Percentiles rank a stretch among this genome's conserved stretches.
Conservation (phyloP, 768 basidiomycete genomes). For the Astraeus odoratus region DNA sequence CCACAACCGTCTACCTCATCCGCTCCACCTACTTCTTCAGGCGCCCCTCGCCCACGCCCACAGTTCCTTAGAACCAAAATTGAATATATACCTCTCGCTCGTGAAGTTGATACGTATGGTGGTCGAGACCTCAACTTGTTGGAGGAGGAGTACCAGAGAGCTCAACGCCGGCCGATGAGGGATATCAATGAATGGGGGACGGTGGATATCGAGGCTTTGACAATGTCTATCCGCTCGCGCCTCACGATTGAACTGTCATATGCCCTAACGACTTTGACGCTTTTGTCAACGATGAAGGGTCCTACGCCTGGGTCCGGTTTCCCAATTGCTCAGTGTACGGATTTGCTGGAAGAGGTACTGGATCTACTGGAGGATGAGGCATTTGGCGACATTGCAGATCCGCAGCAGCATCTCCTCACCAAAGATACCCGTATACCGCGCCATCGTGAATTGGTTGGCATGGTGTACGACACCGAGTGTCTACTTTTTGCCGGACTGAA, state of each 20-base stretch:
- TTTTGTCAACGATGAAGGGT: constrained; percentile 74
- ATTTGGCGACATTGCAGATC: constrained; percentile 45
- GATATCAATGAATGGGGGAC: constrained; percentile 82
- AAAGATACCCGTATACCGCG: constrained; percentile 43
- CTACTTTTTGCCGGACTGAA: constrained; percentile 55
- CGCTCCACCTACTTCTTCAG: constrained; percentile 24
- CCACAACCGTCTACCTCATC: constrained; percentile 16
- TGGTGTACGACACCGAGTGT: constrained; percentile 50
- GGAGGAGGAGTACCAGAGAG: constrained; percentile 50
- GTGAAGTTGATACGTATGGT: constrained; percentile 69
- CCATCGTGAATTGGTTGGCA: constrained; percentile 55
- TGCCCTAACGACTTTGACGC: constrained; percentile 77
- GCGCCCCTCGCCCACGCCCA: constrained; percentile 33
- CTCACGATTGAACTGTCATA: constrained; percentile 82
- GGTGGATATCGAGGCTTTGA: constrained; percentile 87
- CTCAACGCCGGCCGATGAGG: constrained; percentile 52
- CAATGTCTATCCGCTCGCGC: constrained; percentile 87
- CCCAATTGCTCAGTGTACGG: constrained; percentile 66
- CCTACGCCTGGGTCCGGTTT: constrained; percentile 55
- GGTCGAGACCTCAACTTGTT: constrained; percentile 72
- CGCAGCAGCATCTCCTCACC: constrained; percentile 18
- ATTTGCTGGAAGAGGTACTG: constrained; percentile 79
- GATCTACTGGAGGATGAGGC: constrained; percentile 82
- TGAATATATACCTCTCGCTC: constrained; percentile 78
- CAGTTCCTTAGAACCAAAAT: constrained; percentile 71